phyloP scores from a whole-genome alignment of 2,329 filamentous ascomycete genomes.

The Chrysoporthe deuterocubensis region DNA sequence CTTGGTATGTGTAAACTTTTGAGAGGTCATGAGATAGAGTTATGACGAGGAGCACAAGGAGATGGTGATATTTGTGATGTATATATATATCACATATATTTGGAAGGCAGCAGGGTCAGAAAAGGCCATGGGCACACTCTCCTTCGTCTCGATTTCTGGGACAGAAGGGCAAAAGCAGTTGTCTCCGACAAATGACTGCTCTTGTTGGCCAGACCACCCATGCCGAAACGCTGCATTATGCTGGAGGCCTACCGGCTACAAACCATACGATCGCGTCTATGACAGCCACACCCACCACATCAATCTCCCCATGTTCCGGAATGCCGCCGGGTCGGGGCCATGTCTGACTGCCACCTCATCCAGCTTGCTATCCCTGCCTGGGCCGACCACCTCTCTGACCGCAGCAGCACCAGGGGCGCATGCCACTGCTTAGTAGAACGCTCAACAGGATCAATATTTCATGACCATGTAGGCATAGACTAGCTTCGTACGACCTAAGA shows the following conservation, averaged over 20 bases:
- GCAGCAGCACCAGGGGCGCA: background rate
- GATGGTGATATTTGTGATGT: background rate
- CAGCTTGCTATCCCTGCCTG: background rate
- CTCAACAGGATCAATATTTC: background rate
- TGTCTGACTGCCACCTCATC: background rate
- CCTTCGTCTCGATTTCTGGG: no score
- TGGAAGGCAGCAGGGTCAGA: background rate
- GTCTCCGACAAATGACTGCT: background rate
- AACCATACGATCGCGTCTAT: background rate
- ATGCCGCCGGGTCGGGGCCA: background rate
- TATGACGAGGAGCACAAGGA: background rate
- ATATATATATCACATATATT: background rate
- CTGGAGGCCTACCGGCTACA: conserved; percentile 1
- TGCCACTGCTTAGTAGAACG: background rate
- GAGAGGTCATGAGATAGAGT: background rate
- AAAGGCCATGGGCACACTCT: background rate
- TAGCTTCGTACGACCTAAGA: background rate
- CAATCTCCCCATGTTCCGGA: background rate
- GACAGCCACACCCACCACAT: background rate
- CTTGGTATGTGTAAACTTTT: background rate
- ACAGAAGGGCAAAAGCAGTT: no score
- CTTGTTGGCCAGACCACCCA: background rate
- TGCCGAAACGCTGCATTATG: background rate
- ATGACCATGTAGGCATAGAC: background rate
- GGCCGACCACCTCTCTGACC: background rate